Evolutionary conservation across 495 filamentous ascomycete species (phyloP), one percentile per base, ranked within the genome.

Genomic region (Choiromyces venosus): DNA sequence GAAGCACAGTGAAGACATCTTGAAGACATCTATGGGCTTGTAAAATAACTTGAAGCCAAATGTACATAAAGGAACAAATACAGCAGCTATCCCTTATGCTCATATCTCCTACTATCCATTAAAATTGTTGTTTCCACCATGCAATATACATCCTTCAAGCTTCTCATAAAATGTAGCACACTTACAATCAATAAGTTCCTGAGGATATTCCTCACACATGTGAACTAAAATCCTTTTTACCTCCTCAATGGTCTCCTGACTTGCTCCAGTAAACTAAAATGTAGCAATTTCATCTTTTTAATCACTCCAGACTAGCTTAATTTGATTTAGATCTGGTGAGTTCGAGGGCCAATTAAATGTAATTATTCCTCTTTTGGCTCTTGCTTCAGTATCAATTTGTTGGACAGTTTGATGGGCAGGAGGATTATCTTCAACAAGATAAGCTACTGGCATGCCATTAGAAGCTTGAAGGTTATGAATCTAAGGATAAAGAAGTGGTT

Each of bases 391-490:
- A 65, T 71, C 69, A 37, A 71, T 19, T 29, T 8, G 6, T 21
- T 37, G 46, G 7, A 37, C 46, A 0, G 69, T 39, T 29, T 71
- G 69, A 7, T 71, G 46, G 7, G 19, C 8, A 9, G 46, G 69
- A 1, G 46, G 4, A 38, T 71, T 71, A 37, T 71, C 69, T 37
- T 71, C 69, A 8, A 71, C 69, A 10, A 71, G 69, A 16, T 56
- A 66, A 0, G 69, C 65, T 37, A 37, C 21, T 2, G 46, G 40
- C 46, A 71, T 35, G 5, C 46, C 33, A 1, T 18, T n/a, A 12
- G 42, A 35, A 6, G 0, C 3, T 4, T 52, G 68, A 2, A 70
- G 39, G 1, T 12, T 1, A 3, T 5, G 2, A 37, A 71, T 71
- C 69, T n/a, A 71, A 8, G 44, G 69, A 36, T 71, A 71, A 0